Conservation (phyloP, 1,284 basidiomycete genomes). For the Phaffia rhodozyma region DNA sequence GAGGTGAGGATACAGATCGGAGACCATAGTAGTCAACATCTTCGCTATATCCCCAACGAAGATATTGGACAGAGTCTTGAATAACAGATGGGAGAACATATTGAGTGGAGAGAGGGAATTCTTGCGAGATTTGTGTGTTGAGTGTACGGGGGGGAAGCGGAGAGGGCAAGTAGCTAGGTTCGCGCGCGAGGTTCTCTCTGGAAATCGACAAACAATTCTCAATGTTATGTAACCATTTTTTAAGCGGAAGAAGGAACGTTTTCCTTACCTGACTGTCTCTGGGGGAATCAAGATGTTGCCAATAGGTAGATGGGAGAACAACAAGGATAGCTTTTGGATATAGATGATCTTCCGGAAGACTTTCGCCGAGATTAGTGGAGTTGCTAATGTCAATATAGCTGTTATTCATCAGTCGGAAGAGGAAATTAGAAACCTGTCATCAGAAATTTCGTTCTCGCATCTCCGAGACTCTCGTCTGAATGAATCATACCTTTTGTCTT, state of each 20-base stretch:
- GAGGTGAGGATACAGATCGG: constrained; percentile 4
- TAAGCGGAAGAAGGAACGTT: constrained; percentile 20
- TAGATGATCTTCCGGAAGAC: constrained; percentile 72
- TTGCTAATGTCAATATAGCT: constrained; percentile 75
- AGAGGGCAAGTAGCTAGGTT: constrained; percentile 50
- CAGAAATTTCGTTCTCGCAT: neutral
- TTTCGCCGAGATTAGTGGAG: constrained; percentile 76
- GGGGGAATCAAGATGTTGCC: constrained; percentile 75
- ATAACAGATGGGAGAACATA: constrained; percentile 58
- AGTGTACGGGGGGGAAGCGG: constrained; percentile 47
- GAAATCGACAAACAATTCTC: constrained; percentile 16
- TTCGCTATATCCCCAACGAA: constrained; percentile 47
- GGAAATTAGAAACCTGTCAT: neutral
- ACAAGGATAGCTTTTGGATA: constrained; percentile 56
- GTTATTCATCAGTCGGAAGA: constrained; percentile 13
- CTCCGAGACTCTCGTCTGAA: neutral
- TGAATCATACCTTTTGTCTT: constrained; percentile 60
- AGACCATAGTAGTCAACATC: neutral
- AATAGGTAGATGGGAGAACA: constrained; percentile 60
- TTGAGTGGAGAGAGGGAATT: constrained; percentile 39
- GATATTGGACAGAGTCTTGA: constrained; percentile 58
- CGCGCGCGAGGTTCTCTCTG: constrained; percentile 62
- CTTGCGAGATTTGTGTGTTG: constrained; percentile 74
- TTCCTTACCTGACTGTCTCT: constrained; percentile 56
- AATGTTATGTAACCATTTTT: neutral